Conservation (phyloP, 2,329 filamentous ascomycete genomes). For the Cercospora berteroae region DNA sequence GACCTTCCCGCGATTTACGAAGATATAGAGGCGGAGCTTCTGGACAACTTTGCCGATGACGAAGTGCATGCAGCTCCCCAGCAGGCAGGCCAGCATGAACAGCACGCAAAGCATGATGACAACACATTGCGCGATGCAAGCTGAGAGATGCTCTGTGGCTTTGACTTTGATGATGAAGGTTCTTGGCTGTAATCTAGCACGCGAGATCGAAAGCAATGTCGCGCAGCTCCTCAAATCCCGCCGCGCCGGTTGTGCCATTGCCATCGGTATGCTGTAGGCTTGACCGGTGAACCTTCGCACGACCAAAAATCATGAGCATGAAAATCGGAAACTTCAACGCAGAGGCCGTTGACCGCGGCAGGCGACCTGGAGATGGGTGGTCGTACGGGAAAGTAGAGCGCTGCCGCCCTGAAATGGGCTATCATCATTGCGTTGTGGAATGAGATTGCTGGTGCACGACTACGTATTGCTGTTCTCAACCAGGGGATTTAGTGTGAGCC, state of each 20-base stretch:
- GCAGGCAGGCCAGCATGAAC: background rate
- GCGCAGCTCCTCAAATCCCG: background rate
- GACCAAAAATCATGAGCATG: background rate
- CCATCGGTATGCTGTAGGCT: too few relatives aligned
- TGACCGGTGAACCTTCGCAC: background rate
- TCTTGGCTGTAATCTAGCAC: background rate
- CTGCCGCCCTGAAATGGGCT: too few relatives aligned
- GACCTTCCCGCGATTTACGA: conserved; percentile 17
- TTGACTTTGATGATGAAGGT: background rate
- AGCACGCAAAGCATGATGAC: background rate
- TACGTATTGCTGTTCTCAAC: background rate
- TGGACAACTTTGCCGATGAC: background rate
- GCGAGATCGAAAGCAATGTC: background rate
- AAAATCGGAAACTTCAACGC: too few relatives aligned
- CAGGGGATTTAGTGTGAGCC: background rate
- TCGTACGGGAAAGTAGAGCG: too few relatives aligned
- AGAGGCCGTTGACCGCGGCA: too few relatives aligned
- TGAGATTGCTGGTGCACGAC: too few relatives aligned
- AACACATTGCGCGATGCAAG: background rate
- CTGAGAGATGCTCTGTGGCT: background rate
- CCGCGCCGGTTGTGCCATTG: background rate
- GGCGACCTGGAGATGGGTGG: too few relatives aligned
- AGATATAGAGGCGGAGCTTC: background rate
- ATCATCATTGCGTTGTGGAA: too few relatives aligned
- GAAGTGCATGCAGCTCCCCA: background rate